Base-by-base conservation (phyloP, 2,329 filamentous ascomycete species). In the Arachnopeziza araneosa region DNA sequence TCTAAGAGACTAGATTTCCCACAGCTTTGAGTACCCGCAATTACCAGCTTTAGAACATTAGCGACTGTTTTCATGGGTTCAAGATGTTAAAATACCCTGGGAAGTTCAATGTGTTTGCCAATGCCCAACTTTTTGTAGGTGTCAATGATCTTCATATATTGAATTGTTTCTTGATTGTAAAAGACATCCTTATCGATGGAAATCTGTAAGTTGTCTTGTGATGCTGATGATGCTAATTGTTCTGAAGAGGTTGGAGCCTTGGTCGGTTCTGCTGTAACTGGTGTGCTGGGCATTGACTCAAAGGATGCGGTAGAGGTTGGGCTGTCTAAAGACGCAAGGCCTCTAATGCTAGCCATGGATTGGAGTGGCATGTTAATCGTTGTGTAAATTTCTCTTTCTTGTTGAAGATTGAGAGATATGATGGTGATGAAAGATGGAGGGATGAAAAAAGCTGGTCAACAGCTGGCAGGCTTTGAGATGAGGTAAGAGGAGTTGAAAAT, bases 61-160 rank as follows among this genome's bases (percentile, higher is more conserved):
- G 56, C n/a, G 21, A 53, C 17, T 23, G 9, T 22, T 21, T 4
- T 26, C 19, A n/a, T 59, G 36, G 51, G 19, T 51, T 50, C 2
- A 52, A 52, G 36, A 19, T 3, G 17, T 17, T 19, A 44, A 44
- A 5, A 17, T 44, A 14, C 36, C 36, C 36, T 44, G 2, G 36
- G 36, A 4, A 59, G 48, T 24, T 54, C 52, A 36, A 59, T 59
- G n/a, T 55, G 52, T 32, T 26, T 32, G 52, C 36, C 52, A 32
- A 59, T 26, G n/a, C 52, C 52, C 3, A 59, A 23, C 24, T 51
- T 55, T 49, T 59, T 54, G 48, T 59, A 59, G 19, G n/a, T 55
- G 10, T 55, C 57, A 23, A 59, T 51, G 23, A 59, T 59, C 22
- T 50, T 50, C 57, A 59, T 59, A 23, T 59, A 59, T 30, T 59